Percentiles rank a stretch among this genome's conserved stretches.
These are phyloP conservation scores for Rehmannia glutinosa DNA, from an alignment of 257 asterid genomes.

Conservation along the genomic window DNA sequence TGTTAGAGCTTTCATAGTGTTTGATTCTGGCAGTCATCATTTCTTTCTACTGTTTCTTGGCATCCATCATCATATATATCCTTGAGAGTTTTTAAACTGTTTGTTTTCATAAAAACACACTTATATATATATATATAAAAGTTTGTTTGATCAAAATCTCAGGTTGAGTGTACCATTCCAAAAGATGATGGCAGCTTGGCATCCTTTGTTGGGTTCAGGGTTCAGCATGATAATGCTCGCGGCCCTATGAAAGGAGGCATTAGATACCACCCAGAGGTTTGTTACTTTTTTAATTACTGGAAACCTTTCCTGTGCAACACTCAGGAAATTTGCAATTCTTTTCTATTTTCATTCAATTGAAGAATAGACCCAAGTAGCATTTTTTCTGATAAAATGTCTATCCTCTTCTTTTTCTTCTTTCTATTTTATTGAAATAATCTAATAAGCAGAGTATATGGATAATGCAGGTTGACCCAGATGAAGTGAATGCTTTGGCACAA, in stretches of 20 bases:
- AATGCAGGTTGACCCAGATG: conserved; percentile 84
- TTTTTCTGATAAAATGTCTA: no score
- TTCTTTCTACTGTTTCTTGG: neutral
- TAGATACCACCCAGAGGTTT: conserved; percentile 93
- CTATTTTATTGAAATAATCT: neutral
- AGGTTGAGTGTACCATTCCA: conserved; percentile 97
- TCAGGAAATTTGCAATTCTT: no score
- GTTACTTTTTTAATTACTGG: neutral
- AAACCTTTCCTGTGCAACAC: no score
- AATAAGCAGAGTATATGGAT: neutral
- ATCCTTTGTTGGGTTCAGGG: conserved; percentile 83
- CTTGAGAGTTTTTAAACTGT: no score
- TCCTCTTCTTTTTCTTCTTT: no score
- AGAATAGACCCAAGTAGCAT: no score
- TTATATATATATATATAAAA: no score
- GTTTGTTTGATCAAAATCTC: conserved; percentile 7
- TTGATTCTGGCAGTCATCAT: no score
- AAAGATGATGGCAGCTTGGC: conserved; percentile 90
- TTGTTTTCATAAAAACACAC: no score
- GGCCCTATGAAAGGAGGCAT: conserved; percentile 99
- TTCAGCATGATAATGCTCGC: conserved; percentile 91
- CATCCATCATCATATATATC: no score
- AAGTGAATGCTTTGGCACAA: conserved; percentile 92
- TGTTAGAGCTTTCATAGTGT: no score
- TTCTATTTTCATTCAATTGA: no score